Evolutionary conservation across 192 early-diverging fungal genomes (phyloP), one percentile per base, ranked within the genome.

Genomic region (Coemansia sp.): DNA sequence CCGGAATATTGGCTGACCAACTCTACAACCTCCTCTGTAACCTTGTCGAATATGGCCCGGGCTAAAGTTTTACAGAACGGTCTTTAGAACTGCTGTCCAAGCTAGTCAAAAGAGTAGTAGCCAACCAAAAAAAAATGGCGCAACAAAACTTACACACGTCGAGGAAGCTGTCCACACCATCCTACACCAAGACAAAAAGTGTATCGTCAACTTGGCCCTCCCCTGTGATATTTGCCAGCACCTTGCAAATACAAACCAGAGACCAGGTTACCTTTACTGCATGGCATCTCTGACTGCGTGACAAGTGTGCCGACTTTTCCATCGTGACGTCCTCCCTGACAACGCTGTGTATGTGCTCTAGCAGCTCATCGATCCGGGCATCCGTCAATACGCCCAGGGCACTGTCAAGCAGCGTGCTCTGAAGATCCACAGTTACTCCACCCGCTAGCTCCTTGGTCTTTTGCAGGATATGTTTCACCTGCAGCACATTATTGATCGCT

Each of bases 201-300:
- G 12, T n/a, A n/a, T 33, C n/a, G n/a, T n/a, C n/a, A n/a, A n/a
- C n/a, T n/a, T n/a, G n/a, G n/a, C n/a, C n/a, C n/a, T n/a, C n/a
- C n/a, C n/a, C n/a, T n/a, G n/a, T n/a, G n/a, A n/a, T 2, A 3
- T 27, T 26, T 41, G 17, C 13, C 2, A n/a, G n/a, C n/a, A n/a
- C n/a, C n/a, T n/a, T n/a, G n/a, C n/a, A n/a, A n/a, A n/a, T 21
- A 22, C 9, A 20, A 3, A 16, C 12, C 9, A 26, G 18, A n/a
- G n/a, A 26, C 14, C 14, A 45, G 23, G 38, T 44, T 64, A 69
- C 69, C 67, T 87, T 91, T 27, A 93, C 82, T 4, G 89, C 88
- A 56, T 90, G 89, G 47, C 89, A 91, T 20, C 88, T 75, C 64
- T 92, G 92, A 51, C 90, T 89, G 28, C 84, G 73, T 26, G 89